Evolutionary conservation across 768 basidiomycete genomes (phyloP).

Genomic region (Leccinellum rugosiceps): DNA sequence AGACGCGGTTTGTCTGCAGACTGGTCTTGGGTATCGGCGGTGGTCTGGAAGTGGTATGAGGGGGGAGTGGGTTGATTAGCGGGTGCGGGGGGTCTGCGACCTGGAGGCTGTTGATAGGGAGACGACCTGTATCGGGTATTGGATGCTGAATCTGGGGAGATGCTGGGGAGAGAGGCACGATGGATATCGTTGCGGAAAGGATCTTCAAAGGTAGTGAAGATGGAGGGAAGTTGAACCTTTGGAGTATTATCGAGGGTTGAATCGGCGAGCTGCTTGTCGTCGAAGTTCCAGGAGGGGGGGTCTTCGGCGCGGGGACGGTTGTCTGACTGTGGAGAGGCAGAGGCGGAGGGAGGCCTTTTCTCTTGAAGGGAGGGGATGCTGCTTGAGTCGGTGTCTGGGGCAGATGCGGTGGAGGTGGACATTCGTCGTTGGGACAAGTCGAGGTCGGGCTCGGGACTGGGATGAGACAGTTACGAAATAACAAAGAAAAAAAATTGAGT

Average conservation of each 20-base stretch:
- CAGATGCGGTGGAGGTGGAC: conserved; percentile 72
- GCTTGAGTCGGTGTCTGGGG: conserved; percentile 58
- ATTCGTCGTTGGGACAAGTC: conserved; percentile 63
- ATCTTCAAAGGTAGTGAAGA: conserved; percentile 69
- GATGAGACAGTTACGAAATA: conserved; percentile 11
- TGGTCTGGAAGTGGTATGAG: conserved; percentile 54
- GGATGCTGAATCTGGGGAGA: conserved; percentile 45
- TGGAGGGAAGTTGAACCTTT: conserved; percentile 71
- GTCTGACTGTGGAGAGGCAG: conserved; percentile 47
- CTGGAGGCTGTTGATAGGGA: conserved; percentile 51
- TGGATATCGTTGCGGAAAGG: conserved; percentile 51
- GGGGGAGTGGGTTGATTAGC: conserved; percentile 39
- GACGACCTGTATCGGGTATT: conserved; percentile 48
- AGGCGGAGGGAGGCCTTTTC: conserved; percentile 58
- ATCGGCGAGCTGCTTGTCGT: conserved; percentile 41
- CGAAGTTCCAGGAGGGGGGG: conserved; percentile 25
- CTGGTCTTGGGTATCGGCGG: conserved; percentile 38
- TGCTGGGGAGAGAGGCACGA: conserved; percentile 61
- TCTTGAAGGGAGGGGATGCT: conserved; percentile 56
- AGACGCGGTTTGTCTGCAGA: conserved; percentile 40
- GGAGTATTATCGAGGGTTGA: conserved; percentile 38
- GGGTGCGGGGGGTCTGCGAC: conserved; percentile 49
- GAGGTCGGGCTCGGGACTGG: conserved; percentile 45
- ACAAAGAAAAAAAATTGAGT: conserved; percentile 15
- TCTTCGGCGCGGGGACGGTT: conserved; percentile 37